A percentile compares a stretch with the other conserved stretches of the same genome.
These are phyloP conservation scores for Monosporascus sp. DNA, from an alignment of 2,329 filamentous ascomycete species.

Conservation along the genomic window DNA sequence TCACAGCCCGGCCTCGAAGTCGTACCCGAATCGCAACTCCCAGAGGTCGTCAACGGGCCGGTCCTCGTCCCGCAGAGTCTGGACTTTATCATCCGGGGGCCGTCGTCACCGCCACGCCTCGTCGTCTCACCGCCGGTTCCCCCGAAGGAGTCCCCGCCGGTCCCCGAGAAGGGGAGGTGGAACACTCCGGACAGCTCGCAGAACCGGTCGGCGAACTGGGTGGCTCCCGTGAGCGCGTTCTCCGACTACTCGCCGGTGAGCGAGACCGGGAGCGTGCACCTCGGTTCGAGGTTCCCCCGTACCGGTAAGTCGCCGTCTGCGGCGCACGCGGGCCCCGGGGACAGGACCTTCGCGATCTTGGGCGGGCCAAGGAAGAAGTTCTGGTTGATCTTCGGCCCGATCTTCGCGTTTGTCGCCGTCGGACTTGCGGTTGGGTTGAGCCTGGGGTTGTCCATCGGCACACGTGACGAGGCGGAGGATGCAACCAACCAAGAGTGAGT, in stretches of 20 bases:
- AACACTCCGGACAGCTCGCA: neutral
- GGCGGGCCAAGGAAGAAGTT: slow-evolving; percentile 16
- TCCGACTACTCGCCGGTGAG: neutral
- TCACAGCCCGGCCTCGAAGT: neutral
- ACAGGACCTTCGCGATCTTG: slow-evolving; percentile 5
- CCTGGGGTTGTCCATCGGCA: slow-evolving; percentile 11
- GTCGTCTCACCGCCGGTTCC: no score
- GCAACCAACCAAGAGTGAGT: neutral
- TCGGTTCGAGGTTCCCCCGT: neutral
- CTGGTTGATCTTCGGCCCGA: slow-evolving; percentile 19
- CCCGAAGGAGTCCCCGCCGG: neutral
- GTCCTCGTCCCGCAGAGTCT: no score
- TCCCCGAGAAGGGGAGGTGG: neutral
- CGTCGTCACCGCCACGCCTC: no score
- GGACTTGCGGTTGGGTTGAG: slow-evolving; percentile 20
- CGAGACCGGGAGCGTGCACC: neutral
- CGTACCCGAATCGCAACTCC: neutral
- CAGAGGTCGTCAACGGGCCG: neutral
- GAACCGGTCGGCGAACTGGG: neutral
- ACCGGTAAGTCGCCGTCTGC: neutral
- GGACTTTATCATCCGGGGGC: no score
- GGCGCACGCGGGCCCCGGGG: neutral
- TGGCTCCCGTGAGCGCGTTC: neutral
- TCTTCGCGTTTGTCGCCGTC: slow-evolving; percentile 16
- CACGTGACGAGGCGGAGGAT: neutral